Evolutionary conservation across 768 basidiomycete genomes (phyloP), one percentile per base, ranked within the genome.

Genomic region (Boletellus emodensis): DNA sequence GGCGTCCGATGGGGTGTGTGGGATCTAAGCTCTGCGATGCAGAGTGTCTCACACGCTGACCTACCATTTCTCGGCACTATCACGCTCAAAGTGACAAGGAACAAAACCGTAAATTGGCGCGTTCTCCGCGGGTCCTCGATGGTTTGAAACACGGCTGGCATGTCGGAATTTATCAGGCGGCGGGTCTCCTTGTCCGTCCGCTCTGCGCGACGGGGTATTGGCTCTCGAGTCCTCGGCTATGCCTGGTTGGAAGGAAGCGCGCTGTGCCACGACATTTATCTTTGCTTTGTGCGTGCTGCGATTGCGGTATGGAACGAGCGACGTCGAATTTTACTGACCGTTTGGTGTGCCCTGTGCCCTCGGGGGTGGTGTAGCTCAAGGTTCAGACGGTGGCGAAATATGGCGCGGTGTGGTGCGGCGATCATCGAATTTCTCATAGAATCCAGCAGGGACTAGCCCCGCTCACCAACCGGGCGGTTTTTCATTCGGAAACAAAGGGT

Each of bases 71-170:
- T 33, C 20, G 44, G 22, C 28, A 26, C 26, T 18, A 44, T 54
- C 22, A 39, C 28, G 39, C 18, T 38, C 34, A 52, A 60, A 48
- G 47, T 38, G 49, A 40, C 32, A 15, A 48, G 48, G 22, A 51
- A 51, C 51, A 39, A 32, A 15, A 42, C 24, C 40, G 30, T 48
- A 53, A 53, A n/a, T 24, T 51, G 24, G 26, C 10, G 11, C 34
- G 2, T 51, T 46, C 62, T 66, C 64, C 64, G 63, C 64, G 59
- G 61, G 38, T 43, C 53, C 51, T 46, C 54, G 54, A 64, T 64
- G 40, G 52, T 58, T 55, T 64, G 54, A 55, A 53, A 51, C 46
- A 37, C 41, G 39, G 44, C 36, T 60, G 57, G 42, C 46, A 20
- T 51, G 22, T 45, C 63, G 52, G 54, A 48, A 49, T 43, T 49